Evolutionary conservation across 805 yeast genomes (phyloP).

Genomic region (Myxozyma melibiosi): DNA sequence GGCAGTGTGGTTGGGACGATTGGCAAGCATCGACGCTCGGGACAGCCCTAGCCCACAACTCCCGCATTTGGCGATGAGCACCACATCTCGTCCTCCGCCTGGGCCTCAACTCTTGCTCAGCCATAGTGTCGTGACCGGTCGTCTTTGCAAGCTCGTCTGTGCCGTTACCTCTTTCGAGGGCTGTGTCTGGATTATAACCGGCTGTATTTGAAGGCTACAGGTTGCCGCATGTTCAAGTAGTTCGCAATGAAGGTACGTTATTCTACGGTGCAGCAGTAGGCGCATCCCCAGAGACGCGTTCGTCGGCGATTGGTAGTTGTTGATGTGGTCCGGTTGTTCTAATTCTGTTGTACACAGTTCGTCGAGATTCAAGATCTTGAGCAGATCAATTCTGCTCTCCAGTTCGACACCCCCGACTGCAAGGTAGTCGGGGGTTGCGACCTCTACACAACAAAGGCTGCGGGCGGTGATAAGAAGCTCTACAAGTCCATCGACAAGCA

Average conservation of each 20-base stretch:
- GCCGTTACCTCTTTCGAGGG: no score
- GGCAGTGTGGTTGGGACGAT: constrained; percentile 13
- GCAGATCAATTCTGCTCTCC: constrained; percentile 80
- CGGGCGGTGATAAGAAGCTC: constrained; percentile 84
- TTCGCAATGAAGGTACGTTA: constrained; percentile 18
- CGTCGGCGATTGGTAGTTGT: no score
- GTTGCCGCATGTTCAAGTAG: not conserved
- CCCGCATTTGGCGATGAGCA: constrained; percentile 12
- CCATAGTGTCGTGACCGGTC: not conserved
- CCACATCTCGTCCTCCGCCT: constrained; percentile 3
- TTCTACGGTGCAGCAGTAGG: not conserved
- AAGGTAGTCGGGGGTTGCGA: constrained; percentile 88
- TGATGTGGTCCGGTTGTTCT: no score
- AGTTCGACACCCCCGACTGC: constrained; percentile 74
- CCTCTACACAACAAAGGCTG: constrained; percentile 87
- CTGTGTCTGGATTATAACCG: no score
- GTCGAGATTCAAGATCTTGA: constrained; percentile 94
- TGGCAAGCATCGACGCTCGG: not conserved
- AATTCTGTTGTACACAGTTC: constrained; percentile 54
- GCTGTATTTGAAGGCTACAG: not conserved
- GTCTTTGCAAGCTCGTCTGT: no score
- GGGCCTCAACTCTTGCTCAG: not conserved
- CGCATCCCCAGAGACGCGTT: no score
- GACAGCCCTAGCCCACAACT: constrained; percentile 16
- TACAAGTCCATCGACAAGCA: constrained; percentile 86